Percentiles rank a stretch among this genome's conserved stretches.
Conservation (phyloP, 1,284 basidiomycete genomes). For the Leccinum variabile region DNA sequence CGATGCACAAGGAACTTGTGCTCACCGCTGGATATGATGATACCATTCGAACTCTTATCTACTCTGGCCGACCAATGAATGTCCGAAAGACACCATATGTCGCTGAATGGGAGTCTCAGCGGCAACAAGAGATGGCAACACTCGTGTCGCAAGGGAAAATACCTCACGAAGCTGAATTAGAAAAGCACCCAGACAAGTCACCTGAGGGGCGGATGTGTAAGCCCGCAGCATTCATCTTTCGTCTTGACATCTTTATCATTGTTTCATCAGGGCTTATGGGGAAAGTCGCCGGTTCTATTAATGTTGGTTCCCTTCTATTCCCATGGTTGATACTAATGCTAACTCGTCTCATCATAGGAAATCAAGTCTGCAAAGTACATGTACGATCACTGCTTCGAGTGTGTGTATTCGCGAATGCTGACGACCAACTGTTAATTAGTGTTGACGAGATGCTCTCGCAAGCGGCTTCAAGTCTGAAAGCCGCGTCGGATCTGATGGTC, state of each 20-base stretch:
- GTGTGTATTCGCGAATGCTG: conserved; percentile 8
- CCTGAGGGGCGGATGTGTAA: conserved; percentile 60
- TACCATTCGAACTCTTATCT: conserved; percentile 71
- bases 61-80: conserved; percentile 82
- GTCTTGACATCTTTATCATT: conserved; percentile 6
- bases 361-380: conserved; percentile 82
- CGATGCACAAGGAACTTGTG: conserved; percentile 75
- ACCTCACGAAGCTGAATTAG: conserved; percentile 74
- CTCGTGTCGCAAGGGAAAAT: conserved; percentile 69
- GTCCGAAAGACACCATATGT: conserved; percentile 80
- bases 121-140: conserved; percentile 57
- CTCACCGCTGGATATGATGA: conserved; percentile 71
- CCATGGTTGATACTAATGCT: conserved; percentile 3
- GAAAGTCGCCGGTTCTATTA: conserved; percentile 77
- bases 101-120: conserved; percentile 61
- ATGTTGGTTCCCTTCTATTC: conserved; percentile 40
- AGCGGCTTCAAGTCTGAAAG: conserved; percentile 49
- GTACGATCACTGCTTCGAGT: conserved; percentile 40
- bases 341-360: conserved; percentile 42
- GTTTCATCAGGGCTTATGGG: conserved; percentile 74
- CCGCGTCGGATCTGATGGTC: conserved; percentile 37
- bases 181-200: conserved; percentile 67
- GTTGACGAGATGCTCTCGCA: conserved; percentile 70
- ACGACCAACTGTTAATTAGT: conserved; percentile 37
- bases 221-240: conserved; percentile 25